Evolutionary conservation across 2,329 filamentous ascomycete species (phyloP), one percentile per base, ranked within the genome.

Genomic region (Alternaria gaisen): DNA sequence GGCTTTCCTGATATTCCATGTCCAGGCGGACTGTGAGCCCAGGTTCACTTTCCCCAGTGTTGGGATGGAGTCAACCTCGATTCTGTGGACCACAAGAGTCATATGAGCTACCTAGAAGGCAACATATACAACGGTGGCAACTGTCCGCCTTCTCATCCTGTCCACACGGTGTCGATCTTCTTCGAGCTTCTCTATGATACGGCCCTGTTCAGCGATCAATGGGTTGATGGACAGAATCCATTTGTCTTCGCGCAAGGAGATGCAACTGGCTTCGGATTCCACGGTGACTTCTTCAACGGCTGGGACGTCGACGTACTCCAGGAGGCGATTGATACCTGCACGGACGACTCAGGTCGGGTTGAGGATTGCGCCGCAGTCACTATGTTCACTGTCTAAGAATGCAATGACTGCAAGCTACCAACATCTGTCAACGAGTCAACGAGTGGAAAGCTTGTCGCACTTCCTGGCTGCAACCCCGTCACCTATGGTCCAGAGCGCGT

Each of bases 11-110:
- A 89, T 72, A 83, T 86, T 74, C 85, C 89, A 71, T 93, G 91
- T 74, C 68, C 71, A 12, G 42, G 79, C 88, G 82, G 86, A 7
- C 78, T 92, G 44, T 87, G 89, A 40, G 84, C 86, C 57, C 89
- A 92, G 66, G 80, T 91, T 41, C 89, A 90, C 81, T 91, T 92
- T 80, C 90, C 90, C 6, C 89, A 88, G 6, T 92, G 90, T 83
- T 92, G 91, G 84, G 85, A 92, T 77, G 90, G 89, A 30, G 77
- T 80, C 44, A 75, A 84, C 42, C 82, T 84, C 47, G 87, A 86
- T 57, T 81, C 89, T 41, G 79, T 82, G 32, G 83, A 89, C 79
- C 88, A 87, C 81, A 81, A 84, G 72, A 91, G 58, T 83, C 81
- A 85, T 81, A 89, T 90, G 83, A 83, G 80, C 22, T 92, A 86